Percentiles rank a stretch among this genome's conserved stretches.
Conservation (phyloP, 148 eudicot genomes). For the Mesembryanthemum crystallinum region DNA sequence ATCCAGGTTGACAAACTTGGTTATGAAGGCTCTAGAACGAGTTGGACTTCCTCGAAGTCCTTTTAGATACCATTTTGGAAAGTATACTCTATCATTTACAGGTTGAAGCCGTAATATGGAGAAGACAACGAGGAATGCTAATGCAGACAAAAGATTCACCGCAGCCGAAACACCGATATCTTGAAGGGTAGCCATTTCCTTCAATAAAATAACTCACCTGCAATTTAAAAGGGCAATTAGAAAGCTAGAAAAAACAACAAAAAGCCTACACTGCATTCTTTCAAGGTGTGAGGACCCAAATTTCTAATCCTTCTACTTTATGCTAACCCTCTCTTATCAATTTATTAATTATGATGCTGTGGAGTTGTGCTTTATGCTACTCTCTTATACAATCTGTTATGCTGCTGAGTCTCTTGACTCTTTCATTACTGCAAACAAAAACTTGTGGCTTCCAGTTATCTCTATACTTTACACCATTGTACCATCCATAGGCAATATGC, state of each 20-base stretch:
- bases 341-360: neutral
- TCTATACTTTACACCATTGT: too few species aligned
- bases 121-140: slow-evolving; percentile 75
- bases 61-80: slow-evolving; percentile 97
- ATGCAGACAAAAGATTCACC: slow-evolving; percentile 65
- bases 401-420: neutral
- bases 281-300: neutral
- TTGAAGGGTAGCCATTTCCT: slow-evolving; percentile 63
- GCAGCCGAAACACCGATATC: slow-evolving; percentile 69
- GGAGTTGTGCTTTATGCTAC: too few species aligned
- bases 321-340: neutral
- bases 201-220: slow-evolving; percentile 36
- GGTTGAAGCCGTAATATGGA: slow-evolving; percentile 93
- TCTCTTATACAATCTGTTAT: neutral
- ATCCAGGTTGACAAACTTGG: slow-evolving; percentile 76
- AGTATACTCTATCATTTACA: slow-evolving; percentile 85
- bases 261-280: neutral
- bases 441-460: too few species aligned
- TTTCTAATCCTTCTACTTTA: neutral
- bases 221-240: slow-evolving; percentile 7
- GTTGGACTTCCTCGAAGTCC: slow-evolving; percentile 79
- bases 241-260: neutral
- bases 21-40: slow-evolving; percentile 45
- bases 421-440: too few species aligned
- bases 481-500: too few species aligned